Percentiles rank a stretch among this genome's conserved stretches.
Conservation (phyloP, 2,329 filamentous ascomycete species). For the Claviceps quebecensis region DNA sequence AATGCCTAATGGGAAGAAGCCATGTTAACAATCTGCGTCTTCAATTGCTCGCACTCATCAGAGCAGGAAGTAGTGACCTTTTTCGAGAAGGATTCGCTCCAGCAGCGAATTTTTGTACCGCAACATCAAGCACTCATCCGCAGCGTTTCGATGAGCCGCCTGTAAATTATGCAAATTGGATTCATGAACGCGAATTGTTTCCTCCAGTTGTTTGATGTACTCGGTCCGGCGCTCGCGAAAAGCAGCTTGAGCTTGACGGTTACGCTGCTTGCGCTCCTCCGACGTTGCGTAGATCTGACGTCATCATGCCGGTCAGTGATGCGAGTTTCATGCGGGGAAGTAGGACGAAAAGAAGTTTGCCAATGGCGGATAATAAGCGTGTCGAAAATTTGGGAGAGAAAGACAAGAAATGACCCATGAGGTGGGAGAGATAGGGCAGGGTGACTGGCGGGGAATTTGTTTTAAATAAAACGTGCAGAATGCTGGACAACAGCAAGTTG, state of each 20-base stretch:
- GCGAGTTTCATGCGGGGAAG: neutral
- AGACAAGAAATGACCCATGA: too few species aligned
- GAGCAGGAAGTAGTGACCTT: conserved; percentile 48
- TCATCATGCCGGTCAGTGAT: conserved; percentile 5
- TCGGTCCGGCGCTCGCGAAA: conserved; percentile 94
- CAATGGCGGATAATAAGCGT: too few species aligned
- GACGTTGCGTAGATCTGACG: conserved; percentile 91
- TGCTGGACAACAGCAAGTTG: too few species aligned
- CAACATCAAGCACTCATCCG: conserved; percentile 95
- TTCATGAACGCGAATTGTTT: conserved; percentile 94
- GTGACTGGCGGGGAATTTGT: too few species aligned
- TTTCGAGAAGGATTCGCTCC: conserved; percentile 89
- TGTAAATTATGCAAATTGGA: conserved; percentile 85
- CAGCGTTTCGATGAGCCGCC: conserved; percentile 83
- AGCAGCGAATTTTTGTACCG: conserved; percentile 96
- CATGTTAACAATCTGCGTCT: neutral
- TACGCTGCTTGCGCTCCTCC: conserved; percentile 94
- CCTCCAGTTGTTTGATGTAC: conserved; percentile 98
- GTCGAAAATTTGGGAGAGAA: too few species aligned
- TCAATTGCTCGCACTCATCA: neutral
- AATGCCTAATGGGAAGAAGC: conserved; percentile 48
- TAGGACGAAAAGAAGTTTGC: neutral
- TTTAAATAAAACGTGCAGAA: too few species aligned
- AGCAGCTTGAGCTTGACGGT: conserved; percentile 90
- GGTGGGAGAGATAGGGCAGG: too few species aligned